A percentile compares a stretch with the other conserved stretches of the same genome.
Evolutionary conservation across 352 stramenopile genomes (phyloP).

Genomic region (Hyphochytrium catenoides): DNA sequence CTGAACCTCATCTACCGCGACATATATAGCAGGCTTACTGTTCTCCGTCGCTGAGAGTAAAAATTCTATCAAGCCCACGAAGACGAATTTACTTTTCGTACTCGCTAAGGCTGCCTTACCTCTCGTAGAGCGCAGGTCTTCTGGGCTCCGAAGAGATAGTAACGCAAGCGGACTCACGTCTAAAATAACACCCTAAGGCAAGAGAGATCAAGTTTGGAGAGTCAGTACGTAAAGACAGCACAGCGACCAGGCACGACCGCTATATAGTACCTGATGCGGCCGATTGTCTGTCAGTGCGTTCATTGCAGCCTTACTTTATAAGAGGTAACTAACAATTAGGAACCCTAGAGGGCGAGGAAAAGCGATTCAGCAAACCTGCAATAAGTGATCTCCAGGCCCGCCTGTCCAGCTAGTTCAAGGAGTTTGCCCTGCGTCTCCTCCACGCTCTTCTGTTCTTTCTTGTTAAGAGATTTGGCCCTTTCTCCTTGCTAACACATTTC

Average conservation of each 20-base stretch:
- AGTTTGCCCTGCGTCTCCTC: constrained; percentile 22
- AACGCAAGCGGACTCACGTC: constrained; percentile 29
- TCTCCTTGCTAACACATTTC: constrained; percentile 3
- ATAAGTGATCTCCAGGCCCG: constrained; percentile 12
- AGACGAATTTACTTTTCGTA: constrained; percentile 3
- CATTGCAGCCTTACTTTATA: constrained; percentile 42
- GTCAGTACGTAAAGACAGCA: background rate
- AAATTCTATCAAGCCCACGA: constrained; percentile 1
- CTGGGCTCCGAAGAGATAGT: constrained; percentile 30
- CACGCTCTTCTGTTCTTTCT: constrained; percentile 13
- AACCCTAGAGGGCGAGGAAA: background rate
- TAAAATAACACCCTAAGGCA: constrained; percentile 27
- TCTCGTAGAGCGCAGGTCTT: too few relatives aligned
- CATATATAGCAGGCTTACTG: constrained; percentile 21
- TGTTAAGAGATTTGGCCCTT: constrained; percentile 12
- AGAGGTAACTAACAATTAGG: background rate
- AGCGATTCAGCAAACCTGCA: constrained; percentile 14
- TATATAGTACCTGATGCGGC: constrained; percentile 25
- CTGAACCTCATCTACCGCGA: constrained; percentile 45
- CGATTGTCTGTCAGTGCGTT: constrained; percentile 55
- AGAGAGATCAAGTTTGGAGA: background rate
- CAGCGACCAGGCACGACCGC: background rate
- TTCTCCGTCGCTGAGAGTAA: constrained; percentile 9
- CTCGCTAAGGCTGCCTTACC: constrained; percentile 16
- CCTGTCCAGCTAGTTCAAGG: constrained; percentile 13